Evolutionary conservation across 345 rosid species (phyloP), one percentile per base, ranked within the genome.

Genomic region (Citrus glauca): DNA sequence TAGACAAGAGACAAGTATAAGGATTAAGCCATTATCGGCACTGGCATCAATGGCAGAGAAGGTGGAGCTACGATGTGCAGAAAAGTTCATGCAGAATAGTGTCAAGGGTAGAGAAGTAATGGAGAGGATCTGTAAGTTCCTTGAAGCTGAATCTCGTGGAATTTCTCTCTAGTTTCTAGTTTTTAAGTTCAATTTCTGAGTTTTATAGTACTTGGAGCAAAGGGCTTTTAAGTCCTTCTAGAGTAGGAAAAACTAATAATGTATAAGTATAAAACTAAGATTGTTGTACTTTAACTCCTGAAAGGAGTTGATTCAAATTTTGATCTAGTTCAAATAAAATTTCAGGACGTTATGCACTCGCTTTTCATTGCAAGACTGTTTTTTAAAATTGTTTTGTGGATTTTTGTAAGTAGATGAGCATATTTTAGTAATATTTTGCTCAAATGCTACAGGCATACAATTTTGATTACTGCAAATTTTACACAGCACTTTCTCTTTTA

Each of bases 21-120:
- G 86, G 64, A 95, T 95, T 79, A 94, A 91, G 82, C 98, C 99
- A 9, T 82, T 92, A 78, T 96, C 99, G 1, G 88, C 95, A 27
- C 79, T 96, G 80, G 97, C 99, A 53, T 96, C 98, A 63, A 94
- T 96, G 97, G 97, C 98, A 2, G 99, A 96, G 86, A 96, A 96
- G 86, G 91, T 96, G 63, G 97, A 96, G 83, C 98, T 92, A 69
- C 82, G 87, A 33, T 95, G 98, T 71, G 98, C 92, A 1, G 99
- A 93, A 71, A 91, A 84, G 84, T 95, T 95, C 84, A 86, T 91
- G 94, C 99, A 93, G 85, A 95, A 95, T 66, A 93, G 99, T 78
- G 84, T 81, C 3, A 95, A 95, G 83, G 96, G 99, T 25, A 84
- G 98, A 80, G 97, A 95, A 80, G 99, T 95, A 32, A 94, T 92